Base-by-base conservation (phyloP, 78 protist genomes). In the Isochrysis galbana region DNA sequence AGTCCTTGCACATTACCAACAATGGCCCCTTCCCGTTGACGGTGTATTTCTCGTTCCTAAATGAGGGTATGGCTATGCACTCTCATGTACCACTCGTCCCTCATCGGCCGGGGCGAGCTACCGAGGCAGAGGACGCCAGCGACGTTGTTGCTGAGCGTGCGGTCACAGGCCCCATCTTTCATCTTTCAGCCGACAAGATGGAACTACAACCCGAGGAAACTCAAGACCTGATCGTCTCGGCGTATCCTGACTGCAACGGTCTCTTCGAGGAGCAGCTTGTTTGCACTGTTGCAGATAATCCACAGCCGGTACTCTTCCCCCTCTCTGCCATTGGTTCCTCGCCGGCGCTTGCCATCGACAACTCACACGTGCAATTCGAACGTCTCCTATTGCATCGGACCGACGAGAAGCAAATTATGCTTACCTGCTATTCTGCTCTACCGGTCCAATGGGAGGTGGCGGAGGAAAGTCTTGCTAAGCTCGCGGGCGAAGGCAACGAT, bases 1-100 rank as follows among this genome's bases (percentile, higher is more conserved):
- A 93, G 83, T 22, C 3, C 61, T 54, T 92, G 42, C 89, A 93
- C 80, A 93, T 93, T 87, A 69, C 95, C 22, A 95, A 95, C 93
- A 77, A 61, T 32, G 88, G 93, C 29, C 93, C 89, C 34, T 93
- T 95, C 89, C 89, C 69, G 34, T 11, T 87, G 26, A 34, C 55
- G 36, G 91, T 95, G 39, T 1, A 54, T 1, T 82, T 94, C 51
- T 70, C 48, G 82, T 89, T 95, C 83, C 78, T 38, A 34, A 2
- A 29, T 32, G 82, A 54, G 82, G 80, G 42, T 42, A n/a, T n/a
- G n/a, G n/a, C n/a, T n/a, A n/a, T n/a, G n/a, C n/a, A n/a, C n/a
- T n/a, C n/a, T n/a, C n/a, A n/a, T n/a, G n/a, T n/a, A n/a, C n/a
- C n/a, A n/a, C n/a, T n/a, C n/a, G n/a, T n/a, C n/a, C n/a, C n/a